A percentile compares a stretch with the other conserved stretches of the same genome.
Evolutionary conservation across 2,329 filamentous ascomycete genomes (phyloP).

Genomic region (Penicillium sp.): DNA sequence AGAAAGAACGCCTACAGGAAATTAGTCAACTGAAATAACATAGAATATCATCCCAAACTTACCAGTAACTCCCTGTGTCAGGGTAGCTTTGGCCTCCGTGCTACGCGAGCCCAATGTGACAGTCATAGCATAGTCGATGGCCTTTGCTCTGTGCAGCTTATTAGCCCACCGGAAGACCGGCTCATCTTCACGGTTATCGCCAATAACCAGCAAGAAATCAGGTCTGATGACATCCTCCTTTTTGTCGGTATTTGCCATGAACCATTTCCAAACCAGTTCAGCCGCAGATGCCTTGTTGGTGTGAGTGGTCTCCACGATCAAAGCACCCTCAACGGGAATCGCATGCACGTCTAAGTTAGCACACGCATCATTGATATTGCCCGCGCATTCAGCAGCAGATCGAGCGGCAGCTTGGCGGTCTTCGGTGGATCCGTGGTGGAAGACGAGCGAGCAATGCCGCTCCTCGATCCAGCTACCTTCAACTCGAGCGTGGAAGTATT

Average conservation of each 20-base stretch:
- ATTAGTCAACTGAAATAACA: slow-evolving; percentile 16
- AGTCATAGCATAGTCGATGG: slow-evolving; percentile 71
- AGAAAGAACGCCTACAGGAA: slow-evolving; percentile 49
- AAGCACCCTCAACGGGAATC: slow-evolving; percentile 73
- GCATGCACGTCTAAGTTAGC: slow-evolving; percentile 81
- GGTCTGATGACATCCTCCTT: slow-evolving; percentile 46
- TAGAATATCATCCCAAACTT: slow-evolving; percentile 38
- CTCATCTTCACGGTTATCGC: slow-evolving; percentile 90
- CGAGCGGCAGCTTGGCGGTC: slow-evolving; percentile 73
- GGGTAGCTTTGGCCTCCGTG: slow-evolving; percentile 79
- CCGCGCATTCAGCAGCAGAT: slow-evolving; percentile 84
- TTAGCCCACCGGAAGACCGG: slow-evolving; percentile 95
- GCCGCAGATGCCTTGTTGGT: slow-evolving; percentile 88
- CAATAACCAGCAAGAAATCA: slow-evolving; percentile 86
- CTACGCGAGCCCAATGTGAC: slow-evolving; percentile 85
- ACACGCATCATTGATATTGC: slow-evolving; percentile 93
- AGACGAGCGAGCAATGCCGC: slow-evolving; percentile 85
- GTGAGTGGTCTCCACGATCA: slow-evolving; percentile 80
- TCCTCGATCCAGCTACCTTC: slow-evolving; percentile 87
- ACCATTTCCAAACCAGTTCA: slow-evolving; percentile 66
- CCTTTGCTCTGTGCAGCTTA: slow-evolving; percentile 59
- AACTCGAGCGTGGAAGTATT: slow-evolving; percentile 86
- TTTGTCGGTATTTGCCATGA: slow-evolving; percentile 57
- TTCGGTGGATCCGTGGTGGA: slow-evolving; percentile 82
- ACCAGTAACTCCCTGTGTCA: slow-evolving; percentile 92